Base-by-base conservation (phyloP, 345 rosid species). In the Geranium brycei region DNA sequence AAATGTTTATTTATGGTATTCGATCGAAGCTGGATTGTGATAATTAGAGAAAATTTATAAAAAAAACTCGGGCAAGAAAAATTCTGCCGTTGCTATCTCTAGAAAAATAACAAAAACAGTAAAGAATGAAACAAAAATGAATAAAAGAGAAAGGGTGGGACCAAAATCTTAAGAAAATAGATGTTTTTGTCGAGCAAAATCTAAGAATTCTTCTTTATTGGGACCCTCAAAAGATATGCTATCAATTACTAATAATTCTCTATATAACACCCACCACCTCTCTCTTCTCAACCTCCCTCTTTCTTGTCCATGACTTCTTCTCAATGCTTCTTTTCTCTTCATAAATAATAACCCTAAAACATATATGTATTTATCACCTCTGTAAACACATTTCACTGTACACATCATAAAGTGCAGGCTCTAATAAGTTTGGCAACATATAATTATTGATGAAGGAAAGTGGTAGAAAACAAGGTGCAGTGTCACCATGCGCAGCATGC, bases 401-500 rank as follows among this genome's bases (percentile, higher is more conserved):
- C 41, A 47, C 15, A 6, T 47, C 15, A 57, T 62, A 35, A 38
- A 61, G 59, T 2, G 18, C 17, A 40, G 12, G 28, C 28, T 23
- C 28, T 23, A 23, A 1, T 23, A n/a, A n/a, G n/a, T n/a, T 32
- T 32, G 6, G 3, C 38, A 32, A 2, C 38, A 32, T 32, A 32
- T 32, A 1, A 35, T 35, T 4, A 35, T 47, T 64, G 67, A 83
- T 85, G 87, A 86, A 81, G 68, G 83, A 81, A 57, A 64, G 76
- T 51, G 74, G 83, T 7, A 77, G 76, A 63, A 82, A 83, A 67
- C 77, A 79, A 32, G 88, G 91, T 38, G 72, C 82, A 47, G 63
- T 75, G 59, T 74, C 96, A 31, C 98, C 98, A 7, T 91, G 98
- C 66, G 98, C 98, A 1, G 98, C 84, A 12, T 91, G 98, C 82